Base-by-base conservation (phyloP, 805 yeast genomes). In the Monosporozyma servazzii region DNA sequence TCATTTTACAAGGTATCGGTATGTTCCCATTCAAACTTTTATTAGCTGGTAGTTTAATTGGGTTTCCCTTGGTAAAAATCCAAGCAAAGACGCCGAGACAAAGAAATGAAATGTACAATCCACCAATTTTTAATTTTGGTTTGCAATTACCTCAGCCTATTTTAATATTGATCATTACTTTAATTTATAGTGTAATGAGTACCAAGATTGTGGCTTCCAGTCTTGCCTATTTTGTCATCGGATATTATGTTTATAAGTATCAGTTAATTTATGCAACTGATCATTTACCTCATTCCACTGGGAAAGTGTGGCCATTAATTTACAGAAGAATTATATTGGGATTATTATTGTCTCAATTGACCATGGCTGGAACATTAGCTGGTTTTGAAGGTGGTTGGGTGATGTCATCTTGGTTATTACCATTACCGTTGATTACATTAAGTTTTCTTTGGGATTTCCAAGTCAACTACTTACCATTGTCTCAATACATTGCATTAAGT, bases 251-350 rank as follows among this genome's bases (percentile, higher is more conserved):
- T 8, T 88, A 82, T 76, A 91, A 91, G 69, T 91, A 90, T 66
- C 96, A 89, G 67, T 73, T 91, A 53, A 72, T 93, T 56, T 91
- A 88, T 65, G 85, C 96, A 0, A 84, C 93, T 72, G 89, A 88
- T 31, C 98, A 93, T 66, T 90, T 95, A 9, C 96, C 95, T 39
- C 98, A 93, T 69, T 89, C 96, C 0, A 93, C 96, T 0, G 99
- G 98, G 1, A 86, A 86, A 63, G 95, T 91, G 1, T 91, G 97
- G 98, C 96, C 96, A 0, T 72, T 89, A 47, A 82, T 91, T 2
- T 85, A 86, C 62, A 75, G 96, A 59, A 75, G 99, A 57, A 80
- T 90, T 1, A 80, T 86, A 51, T 64, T 88, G 52, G 98, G 98
- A 0, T 69, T 91, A 25, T 68, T 86, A 33, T 73, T 91, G 15